phyloP scores from a whole-genome alignment of 352 stramenopile species.

The Pythium sp. region DNA sequence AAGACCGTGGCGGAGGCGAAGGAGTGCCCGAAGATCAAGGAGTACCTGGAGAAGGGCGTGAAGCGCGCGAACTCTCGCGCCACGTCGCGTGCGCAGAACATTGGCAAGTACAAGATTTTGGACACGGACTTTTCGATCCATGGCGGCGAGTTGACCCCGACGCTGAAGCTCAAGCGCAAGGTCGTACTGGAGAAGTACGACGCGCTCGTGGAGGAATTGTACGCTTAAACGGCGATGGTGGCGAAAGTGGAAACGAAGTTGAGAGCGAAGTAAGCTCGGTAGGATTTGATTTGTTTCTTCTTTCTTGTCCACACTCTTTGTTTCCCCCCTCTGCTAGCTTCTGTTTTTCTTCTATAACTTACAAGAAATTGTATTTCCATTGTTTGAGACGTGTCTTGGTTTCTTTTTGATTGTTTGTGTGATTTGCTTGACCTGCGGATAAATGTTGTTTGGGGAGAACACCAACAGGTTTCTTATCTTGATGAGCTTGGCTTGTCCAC shows the following conservation, averaged over 20 bases:
- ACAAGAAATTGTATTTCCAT: slow-evolving; percentile 6
- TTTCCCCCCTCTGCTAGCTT: background rate
- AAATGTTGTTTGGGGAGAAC: too few species aligned
- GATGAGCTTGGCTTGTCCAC: background rate
- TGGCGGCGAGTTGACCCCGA: slow-evolving; percentile 93
- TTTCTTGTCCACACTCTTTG: background rate
- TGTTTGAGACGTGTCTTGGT: background rate
- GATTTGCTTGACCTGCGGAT: too few species aligned
- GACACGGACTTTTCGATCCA: slow-evolving; percentile 89
- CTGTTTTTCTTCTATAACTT: slow-evolving; percentile 3
- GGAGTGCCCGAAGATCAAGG: slow-evolving; percentile 71
- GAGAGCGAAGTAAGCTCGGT: slow-evolving; percentile 2
- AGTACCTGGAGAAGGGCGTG: slow-evolving; percentile 66
- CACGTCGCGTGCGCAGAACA: slow-evolving; percentile 80
- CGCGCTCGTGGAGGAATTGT: slow-evolving; percentile 87
- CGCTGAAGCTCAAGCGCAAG: slow-evolving; percentile 95
- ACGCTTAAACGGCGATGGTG: slow-evolving; percentile 44
- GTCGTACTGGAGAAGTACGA: slow-evolving; percentile 92
- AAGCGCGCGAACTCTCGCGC: slow-evolving; percentile 75
- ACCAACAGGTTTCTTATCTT: background rate
- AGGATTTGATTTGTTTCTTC: slow-evolving; percentile 2
- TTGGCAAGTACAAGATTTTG: slow-evolving; percentile 87
- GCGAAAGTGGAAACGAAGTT: background rate
- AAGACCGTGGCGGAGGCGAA: slow-evolving; percentile 73
- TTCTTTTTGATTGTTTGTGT: too few species aligned